Evolutionary conservation across 2,329 filamentous ascomycete species (phyloP).

Genomic region (Sclerotinia nivalis): DNA sequence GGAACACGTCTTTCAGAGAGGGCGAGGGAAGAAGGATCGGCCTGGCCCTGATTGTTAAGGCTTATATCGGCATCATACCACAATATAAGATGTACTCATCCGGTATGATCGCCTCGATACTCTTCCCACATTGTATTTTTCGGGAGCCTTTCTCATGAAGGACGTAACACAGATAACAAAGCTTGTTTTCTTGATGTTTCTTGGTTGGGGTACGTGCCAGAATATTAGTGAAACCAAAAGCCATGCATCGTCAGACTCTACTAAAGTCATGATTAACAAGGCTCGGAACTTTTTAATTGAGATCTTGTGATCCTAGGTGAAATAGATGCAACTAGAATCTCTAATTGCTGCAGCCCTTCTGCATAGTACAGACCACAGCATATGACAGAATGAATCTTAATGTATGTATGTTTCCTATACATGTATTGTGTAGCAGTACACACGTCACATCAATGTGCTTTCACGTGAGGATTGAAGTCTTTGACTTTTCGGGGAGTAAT

Average conservation of each 20-base stretch:
- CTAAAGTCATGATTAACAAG: not conserved
- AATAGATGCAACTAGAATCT: not conserved
- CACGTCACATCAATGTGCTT: not conserved
- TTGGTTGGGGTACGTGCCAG: not conserved
- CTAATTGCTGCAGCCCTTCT: not conserved
- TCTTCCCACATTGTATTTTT: not conserved
- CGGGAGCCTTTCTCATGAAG: not conserved
- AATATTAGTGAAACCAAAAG: not conserved
- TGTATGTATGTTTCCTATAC: not conserved
- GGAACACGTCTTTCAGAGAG: no score
- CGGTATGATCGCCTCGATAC: not conserved
- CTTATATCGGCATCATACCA: not conserved
- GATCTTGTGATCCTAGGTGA: not conserved
- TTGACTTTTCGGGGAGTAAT: not conserved
- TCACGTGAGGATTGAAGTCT: not conserved
- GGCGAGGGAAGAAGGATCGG: not conserved
- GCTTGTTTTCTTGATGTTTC: not conserved
- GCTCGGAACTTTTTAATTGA: not conserved
- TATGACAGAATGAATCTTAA: not conserved
- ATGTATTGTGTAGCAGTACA: constrained; percentile 4
- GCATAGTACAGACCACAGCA: not conserved
- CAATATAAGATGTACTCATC: not conserved
- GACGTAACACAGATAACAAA: not conserved
- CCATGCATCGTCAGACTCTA: not conserved
- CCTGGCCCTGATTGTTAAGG: not conserved